Percentiles rank a stretch among this genome's conserved stretches.
phyloP scores from a whole-genome alignment of 345 rosid genomes.

The Citrus australasica region DNA sequence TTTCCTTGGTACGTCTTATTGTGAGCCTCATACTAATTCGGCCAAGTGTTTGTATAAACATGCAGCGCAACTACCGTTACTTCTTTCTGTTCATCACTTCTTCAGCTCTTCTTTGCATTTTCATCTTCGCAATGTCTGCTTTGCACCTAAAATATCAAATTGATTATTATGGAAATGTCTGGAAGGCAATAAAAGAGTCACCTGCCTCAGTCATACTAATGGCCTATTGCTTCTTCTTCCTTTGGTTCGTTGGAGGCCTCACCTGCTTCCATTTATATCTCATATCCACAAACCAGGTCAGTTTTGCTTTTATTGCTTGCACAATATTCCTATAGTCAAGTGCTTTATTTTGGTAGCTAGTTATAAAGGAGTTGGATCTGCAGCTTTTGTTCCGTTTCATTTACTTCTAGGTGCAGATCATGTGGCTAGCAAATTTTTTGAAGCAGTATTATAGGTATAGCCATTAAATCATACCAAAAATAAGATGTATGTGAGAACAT shows the following conservation, averaged over 20 bases:
- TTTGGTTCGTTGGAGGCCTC: constrained; percentile 61
- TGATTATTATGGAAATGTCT: constrained; percentile 33
- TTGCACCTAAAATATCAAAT: constrained; percentile 40
- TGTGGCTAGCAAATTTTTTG: not conserved
- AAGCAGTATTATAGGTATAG: not conserved
- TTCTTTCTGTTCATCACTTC: constrained; percentile 56
- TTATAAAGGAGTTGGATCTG: too few relatives aligned
- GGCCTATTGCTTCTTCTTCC: constrained; percentile 49
- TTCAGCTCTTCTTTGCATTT: constrained; percentile 49
- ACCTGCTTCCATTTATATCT: constrained; percentile 56
- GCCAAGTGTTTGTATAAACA: not conserved
- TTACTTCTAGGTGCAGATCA: too few relatives aligned
- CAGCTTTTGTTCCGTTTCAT: not conserved
- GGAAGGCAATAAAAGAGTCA: constrained; percentile 51
- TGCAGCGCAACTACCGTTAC: constrained; percentile 60
- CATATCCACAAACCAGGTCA: constrained; percentile 51
- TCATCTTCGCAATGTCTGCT: constrained; percentile 46
- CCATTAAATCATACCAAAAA: not conserved
- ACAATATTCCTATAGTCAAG: not conserved
- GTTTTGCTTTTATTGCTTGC: constrained; percentile 8
- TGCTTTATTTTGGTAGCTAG: not conserved
- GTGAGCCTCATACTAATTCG: not conserved
- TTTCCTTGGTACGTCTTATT: not conserved
- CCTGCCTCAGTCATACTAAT: constrained; percentile 45
- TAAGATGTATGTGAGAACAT: not conserved